Base-by-base conservation (phyloP, 257 asterid species). In the Linderniella brevidens region DNA sequence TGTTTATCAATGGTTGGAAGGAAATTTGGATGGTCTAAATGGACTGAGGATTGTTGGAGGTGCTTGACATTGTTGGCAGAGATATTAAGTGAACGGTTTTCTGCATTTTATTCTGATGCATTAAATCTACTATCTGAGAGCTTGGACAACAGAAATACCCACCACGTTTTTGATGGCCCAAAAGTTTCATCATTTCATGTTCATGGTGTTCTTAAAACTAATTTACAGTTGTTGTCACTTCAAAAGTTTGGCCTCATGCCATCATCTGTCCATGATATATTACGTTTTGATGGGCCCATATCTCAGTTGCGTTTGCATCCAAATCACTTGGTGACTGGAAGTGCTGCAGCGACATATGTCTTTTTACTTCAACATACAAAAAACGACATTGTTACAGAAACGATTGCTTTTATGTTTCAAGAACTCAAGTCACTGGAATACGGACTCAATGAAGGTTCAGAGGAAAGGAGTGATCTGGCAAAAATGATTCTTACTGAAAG, bases 41-140 rank as follows among this genome's bases (percentile, higher is more conserved):
- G 98, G 98, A 73, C 80, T 44, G 94, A 76, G 69, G 87, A 90
- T 76, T 81, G 93, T 41, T 90, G 98, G 98, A 81, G 76, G 74
- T 84, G 98, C 74, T 78, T 85, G 82, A 90, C 98, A 51, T 68
- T 90, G 79, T 76, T 90, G 70, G 98, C 98, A 45, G 98, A 90
- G 72, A 85, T 90, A 60, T 67, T 85, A 59, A 67, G 94, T 20
- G 94, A 79, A 53, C 72, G 77, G 64, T 90, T 90, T 79, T 70
- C 94, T 55, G 60, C 60, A 14, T 90, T 76, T 68, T 85, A 81
- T 66, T 79, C 93, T 57, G 61, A 58, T 17, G 87, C 86, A 11
- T 77, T 70, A 61, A 93, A 90, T 73, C 66, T 79, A 58, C 64
- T 90, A 81, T 81, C 78, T 68, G 93, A 85, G 66, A 81, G 96